A percentile compares a stretch with the other conserved stretches of the same genome.
Evolutionary conservation across 139 green algal species (phyloP).

Genomic region (Picochlorum sp.): DNA sequence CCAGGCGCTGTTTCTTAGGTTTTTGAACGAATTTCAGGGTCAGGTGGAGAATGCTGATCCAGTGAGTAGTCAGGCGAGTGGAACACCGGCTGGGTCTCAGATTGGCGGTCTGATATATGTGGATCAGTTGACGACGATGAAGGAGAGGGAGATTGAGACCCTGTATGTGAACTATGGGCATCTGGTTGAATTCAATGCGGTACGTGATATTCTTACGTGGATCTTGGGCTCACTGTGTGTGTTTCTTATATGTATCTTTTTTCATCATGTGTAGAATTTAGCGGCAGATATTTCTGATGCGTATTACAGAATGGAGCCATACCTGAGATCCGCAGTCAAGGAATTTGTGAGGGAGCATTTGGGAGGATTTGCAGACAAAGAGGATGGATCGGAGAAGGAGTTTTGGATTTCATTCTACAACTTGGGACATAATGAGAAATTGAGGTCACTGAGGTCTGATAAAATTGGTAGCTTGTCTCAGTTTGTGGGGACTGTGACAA

Average conservation of each 20-base stretch:
- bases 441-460: slow-evolving; percentile 34
- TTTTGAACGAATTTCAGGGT: slow-evolving; percentile 23
- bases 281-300: slow-evolving; percentile 23
- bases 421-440: slow-evolving; percentile 29
- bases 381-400: slow-evolving; percentile 57
- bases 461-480: slow-evolving; percentile 43
- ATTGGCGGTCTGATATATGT: slow-evolving; percentile 26
- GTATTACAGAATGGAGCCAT: slow-evolving; percentile 61
- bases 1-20: slow-evolving; percentile 15
- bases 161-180: slow-evolving; percentile 74
- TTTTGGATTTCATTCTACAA: slow-evolving; percentile 82
- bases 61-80: slow-evolving; percentile 18
- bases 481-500: slow-evolving; percentile 84
- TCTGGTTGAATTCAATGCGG: slow-evolving; percentile 48
- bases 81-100: slow-evolving; percentile 5
- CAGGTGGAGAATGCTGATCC: slow-evolving; percentile 9
- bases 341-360: slow-evolving; percentile 62
- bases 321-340: slow-evolving; percentile 59
- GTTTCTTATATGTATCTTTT: slow-evolving; percentile 1
- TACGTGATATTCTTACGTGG: no score
- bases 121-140: slow-evolving; percentile 40
- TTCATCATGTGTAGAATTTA: slow-evolving; percentile 11
- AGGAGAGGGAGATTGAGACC: slow-evolving; percentile 44
- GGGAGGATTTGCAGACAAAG: slow-evolving; percentile 36
- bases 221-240: no score